Percentiles rank a stretch among this genome's conserved stretches.
Conservation (phyloP, 345 rosid genomes). For the Eucalyptus erythrocorys region DNA sequence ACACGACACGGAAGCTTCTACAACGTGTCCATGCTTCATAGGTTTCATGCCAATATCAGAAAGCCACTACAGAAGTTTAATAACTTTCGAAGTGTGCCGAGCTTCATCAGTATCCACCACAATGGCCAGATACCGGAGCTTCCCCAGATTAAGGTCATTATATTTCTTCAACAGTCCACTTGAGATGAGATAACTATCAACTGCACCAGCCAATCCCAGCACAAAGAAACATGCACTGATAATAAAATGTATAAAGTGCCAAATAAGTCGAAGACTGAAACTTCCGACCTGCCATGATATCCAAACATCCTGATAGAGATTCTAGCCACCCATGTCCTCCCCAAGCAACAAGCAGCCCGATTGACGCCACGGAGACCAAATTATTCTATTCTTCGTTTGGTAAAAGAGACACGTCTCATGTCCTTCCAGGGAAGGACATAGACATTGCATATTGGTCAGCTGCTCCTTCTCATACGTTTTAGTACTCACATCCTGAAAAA, state of each 20-base stretch:
- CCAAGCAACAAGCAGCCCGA: not conserved
- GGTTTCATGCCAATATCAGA: slow-evolving; percentile 46
- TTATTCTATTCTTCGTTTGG: not conserved
- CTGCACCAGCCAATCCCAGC: slow-evolving; percentile 9
- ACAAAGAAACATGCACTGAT: slow-evolving; percentile 39
- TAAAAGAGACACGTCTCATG: not conserved
- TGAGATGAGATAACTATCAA: slow-evolving; percentile 56
- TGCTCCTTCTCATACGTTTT: not conserved
- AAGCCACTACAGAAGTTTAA: slow-evolving; percentile 63
- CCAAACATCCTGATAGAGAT: not conserved
- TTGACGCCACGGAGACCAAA: not conserved
- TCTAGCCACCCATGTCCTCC: not conserved
- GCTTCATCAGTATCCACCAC: slow-evolving; percentile 71
- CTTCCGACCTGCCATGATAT: slow-evolving; percentile 25
- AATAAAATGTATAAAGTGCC: slow-evolving; percentile 59
- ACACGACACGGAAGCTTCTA: too few species aligned
- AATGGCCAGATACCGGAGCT: slow-evolving; percentile 54
- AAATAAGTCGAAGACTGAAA: slow-evolving; percentile 28
- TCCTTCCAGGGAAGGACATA: not conserved
- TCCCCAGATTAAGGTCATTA: slow-evolving; percentile 23
- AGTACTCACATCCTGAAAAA: not conserved
- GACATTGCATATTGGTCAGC: not conserved
- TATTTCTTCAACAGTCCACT: slow-evolving; percentile 38
- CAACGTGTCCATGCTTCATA: too few species aligned
- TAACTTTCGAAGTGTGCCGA: slow-evolving; percentile 19